phyloP scores from a whole-genome alignment of 352 stramenopile genomes.

The Globisporangium echinulatum region DNA sequence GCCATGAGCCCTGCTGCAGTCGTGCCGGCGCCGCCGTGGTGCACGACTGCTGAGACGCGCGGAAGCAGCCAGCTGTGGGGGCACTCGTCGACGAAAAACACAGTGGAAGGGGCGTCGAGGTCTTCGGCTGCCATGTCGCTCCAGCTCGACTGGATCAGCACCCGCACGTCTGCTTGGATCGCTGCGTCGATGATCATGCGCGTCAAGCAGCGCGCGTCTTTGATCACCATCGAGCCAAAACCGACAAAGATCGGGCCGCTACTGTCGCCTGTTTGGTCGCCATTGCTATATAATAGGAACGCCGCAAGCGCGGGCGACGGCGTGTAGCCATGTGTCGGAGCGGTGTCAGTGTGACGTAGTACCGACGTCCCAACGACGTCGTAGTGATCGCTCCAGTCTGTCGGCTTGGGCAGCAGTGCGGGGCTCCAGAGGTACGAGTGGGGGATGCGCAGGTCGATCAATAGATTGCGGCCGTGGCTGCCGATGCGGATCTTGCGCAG shows the following conservation, averaged over 20 bases:
- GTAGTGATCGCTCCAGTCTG: slow-evolving; percentile 43
- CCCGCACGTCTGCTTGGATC: slow-evolving; percentile 45
- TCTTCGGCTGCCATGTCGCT: slow-evolving; percentile 53
- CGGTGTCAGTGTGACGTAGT: slow-evolving; percentile 1
- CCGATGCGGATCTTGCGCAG: slow-evolving; percentile 32
- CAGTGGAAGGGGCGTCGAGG: slow-evolving; percentile 37
- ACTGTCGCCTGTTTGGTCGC: slow-evolving; percentile 6
- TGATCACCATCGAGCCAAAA: slow-evolving; percentile 92
- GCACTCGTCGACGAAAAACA: slow-evolving; percentile 63
- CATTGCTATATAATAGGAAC: slow-evolving; percentile 38
- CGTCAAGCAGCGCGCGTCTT: slow-evolving; percentile 56
- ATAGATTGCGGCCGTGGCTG: slow-evolving; percentile 28
- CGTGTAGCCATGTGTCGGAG: slow-evolving; percentile 17
- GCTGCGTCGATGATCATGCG: slow-evolving; percentile 86
- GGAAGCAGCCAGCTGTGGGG: slow-evolving; percentile 91
- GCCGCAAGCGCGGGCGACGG: slow-evolving; percentile 45
- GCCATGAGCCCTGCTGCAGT: slow-evolving; percentile 86
- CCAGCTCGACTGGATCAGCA: slow-evolving; percentile 90
- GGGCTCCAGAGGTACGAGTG: slow-evolving; percentile 75
- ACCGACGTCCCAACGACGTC: slow-evolving; percentile 11
- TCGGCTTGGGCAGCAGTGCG: slow-evolving; percentile 43
- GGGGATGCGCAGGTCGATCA: slow-evolving; percentile 23
- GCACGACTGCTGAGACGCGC: slow-evolving; percentile 81
- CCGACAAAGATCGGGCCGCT: slow-evolving; percentile 89
- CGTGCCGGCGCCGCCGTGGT: slow-evolving; percentile 83